phyloP scores from a whole-genome alignment of 352 stramenopile genomes.

The Saprolegnia parasitica region DNA sequence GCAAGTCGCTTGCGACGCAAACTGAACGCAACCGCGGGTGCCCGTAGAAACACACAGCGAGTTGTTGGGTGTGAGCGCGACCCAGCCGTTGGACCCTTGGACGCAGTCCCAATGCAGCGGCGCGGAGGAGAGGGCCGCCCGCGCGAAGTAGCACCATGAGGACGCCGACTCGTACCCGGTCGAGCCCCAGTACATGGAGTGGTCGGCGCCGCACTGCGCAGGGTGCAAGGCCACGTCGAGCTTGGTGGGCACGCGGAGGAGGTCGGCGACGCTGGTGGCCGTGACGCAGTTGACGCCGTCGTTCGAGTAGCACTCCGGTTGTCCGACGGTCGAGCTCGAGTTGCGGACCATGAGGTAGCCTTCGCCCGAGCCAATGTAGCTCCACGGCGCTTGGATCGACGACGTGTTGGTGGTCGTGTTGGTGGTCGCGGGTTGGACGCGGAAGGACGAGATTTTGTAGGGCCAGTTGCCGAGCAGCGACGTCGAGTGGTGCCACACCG shows the following conservation, averaged over 20 bases:
- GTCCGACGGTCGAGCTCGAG: neutral
- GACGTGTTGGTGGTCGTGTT: neutral
- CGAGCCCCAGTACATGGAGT: neutral
- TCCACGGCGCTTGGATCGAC: neutral
- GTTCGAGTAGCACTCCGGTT: conserved; percentile 1
- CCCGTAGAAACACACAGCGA: too few species aligned
- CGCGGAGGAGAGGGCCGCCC: neutral
- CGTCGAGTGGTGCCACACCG: neutral
- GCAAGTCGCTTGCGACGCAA: too few species aligned
- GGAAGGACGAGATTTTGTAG: neutral
- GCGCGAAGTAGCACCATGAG: neutral
- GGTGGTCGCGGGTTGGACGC: neutral
- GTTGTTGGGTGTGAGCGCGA: too few species aligned
- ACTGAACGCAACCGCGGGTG: too few species aligned
- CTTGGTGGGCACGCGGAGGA: neutral
- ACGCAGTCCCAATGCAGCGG: too few species aligned
- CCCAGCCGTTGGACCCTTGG: too few species aligned
- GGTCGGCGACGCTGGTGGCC: neutral
- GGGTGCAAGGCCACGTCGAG: neutral
- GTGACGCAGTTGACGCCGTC: conserved; percentile 9
- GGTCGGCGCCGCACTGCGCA: neutral
- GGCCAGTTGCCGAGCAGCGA: neutral
- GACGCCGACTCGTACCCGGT: neutral
- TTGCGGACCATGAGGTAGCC: conserved; percentile 9
- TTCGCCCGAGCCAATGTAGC: conserved; percentile 1